Evolutionary conservation across 345 rosid genomes (phyloP).

Genomic region (Hypericum perforatum): DNA sequence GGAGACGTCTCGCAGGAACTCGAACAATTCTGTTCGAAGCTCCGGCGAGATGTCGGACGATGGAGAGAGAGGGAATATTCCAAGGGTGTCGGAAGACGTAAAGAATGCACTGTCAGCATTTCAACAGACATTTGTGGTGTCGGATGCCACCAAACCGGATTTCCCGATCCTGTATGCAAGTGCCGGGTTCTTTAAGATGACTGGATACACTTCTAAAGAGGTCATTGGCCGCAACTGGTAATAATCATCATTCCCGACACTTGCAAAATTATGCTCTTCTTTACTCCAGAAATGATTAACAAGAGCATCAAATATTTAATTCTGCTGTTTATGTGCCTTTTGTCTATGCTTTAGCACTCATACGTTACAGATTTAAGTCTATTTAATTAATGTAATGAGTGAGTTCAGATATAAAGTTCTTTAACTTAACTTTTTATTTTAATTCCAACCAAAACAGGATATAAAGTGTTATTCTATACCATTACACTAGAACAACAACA

Average conservation of each 20-base stretch:
- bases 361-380: no score
- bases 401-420: no score
- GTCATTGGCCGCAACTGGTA: conserved; percentile 96
- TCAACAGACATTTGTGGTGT: conserved; percentile 90
- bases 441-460: no score
- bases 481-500: no score
- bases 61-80: conserved; percentile 37
- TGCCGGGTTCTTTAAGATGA: conserved; percentile 96
- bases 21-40: conserved; percentile 63
- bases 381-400: no score
- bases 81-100: conserved; percentile 68
- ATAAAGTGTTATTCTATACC: no score
- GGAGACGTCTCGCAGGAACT: conserved; percentile 45
- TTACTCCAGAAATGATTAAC: not conserved
- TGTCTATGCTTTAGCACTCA: no score
- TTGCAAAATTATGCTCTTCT: not conserved
- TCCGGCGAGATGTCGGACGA: conserved; percentile 60
- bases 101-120: conserved; percentile 76
- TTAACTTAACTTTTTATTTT: no score
- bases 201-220: conserved; percentile 86
- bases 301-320: no score
- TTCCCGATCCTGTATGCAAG: conserved; percentile 88
- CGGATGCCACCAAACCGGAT: conserved; percentile 92
- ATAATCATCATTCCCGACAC: not conserved
- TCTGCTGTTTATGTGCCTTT: no score